Evolutionary conservation across 768 basidiomycete species (phyloP).

Genomic region (Trametes maxima): DNA sequence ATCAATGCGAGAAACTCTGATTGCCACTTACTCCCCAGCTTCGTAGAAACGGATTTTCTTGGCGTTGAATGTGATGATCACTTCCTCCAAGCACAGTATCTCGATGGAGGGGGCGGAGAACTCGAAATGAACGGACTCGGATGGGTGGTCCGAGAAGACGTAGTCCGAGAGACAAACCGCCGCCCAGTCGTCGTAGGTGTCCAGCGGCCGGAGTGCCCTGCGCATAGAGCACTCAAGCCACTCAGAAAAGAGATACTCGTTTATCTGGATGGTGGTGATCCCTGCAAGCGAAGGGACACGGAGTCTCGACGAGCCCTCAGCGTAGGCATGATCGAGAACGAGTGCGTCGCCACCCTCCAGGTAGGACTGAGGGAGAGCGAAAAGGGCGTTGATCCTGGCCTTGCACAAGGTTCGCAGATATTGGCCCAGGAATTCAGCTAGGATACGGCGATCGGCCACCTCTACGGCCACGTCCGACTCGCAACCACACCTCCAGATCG

Average conservation of each 20-base stretch:
- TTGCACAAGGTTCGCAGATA: constrained; percentile 29
- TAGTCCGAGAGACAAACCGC: constrained; percentile 27
- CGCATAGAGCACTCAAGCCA: constrained; percentile 23
- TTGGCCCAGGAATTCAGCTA: constrained; percentile 17
- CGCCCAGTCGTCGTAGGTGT: neutral
- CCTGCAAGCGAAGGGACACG: constrained; percentile 7
- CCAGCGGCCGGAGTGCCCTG: neutral
- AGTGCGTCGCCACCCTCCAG: neutral
- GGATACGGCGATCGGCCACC: constrained; percentile 1
- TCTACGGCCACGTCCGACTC: neutral
- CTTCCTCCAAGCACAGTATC: constrained; percentile 30
- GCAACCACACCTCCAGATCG: neutral
- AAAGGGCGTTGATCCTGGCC: constrained; percentile 31
- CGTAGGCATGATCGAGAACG: neutral
- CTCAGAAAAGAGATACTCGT: constrained; percentile 14
- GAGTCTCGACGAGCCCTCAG: neutral
- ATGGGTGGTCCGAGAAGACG: constrained; percentile 15
- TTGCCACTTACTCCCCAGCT: neutral
- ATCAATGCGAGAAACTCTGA: neutral
- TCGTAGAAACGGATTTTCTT: constrained; percentile 22
- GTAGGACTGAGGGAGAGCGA: constrained; percentile 26
- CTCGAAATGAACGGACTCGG: constrained; percentile 26
- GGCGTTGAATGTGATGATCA: constrained; percentile 29
- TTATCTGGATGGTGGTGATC: constrained; percentile 21
- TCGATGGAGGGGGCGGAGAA: constrained; percentile 28